Percentiles rank a stretch among this genome's conserved stretches.
These are phyloP conservation scores for Oryza nivara DNA, from an alignment of 176 grass and related monocot genomes.

Conservation along the genomic window DNA sequence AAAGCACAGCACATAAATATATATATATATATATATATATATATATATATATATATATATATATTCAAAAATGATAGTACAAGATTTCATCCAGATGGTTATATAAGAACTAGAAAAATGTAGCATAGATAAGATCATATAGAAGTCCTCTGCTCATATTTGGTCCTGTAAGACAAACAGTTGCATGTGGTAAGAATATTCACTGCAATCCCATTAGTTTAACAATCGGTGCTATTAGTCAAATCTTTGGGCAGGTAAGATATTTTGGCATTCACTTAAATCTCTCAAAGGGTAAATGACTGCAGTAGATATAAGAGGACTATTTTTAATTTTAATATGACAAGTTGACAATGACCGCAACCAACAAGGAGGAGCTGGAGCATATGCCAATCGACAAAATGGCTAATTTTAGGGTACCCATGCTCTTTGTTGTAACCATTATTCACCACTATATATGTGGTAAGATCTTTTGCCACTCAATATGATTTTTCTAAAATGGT, in stretches of 20 bases:
- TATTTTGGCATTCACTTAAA: constrained; percentile 6
- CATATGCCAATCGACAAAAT: background rate
- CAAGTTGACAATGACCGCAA: background rate
- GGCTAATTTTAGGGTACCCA: background rate
- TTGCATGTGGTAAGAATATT: background rate
- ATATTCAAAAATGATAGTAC: background rate
- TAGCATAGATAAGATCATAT: constrained; percentile 10
- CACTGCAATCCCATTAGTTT: background rate
- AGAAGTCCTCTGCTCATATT: background rate
- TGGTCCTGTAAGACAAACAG: background rate
- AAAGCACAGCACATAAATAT: background rate
- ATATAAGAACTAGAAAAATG: constrained; percentile 20
- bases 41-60: constrained; percentile 2
- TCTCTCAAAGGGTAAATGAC: background rate
- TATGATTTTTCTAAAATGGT: too few species aligned
- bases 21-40: background rate
- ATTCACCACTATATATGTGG: background rate
- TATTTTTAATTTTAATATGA: background rate
- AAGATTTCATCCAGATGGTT: background rate
- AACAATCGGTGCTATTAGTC: background rate
- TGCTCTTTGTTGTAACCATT: background rate
- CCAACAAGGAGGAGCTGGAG: background rate
- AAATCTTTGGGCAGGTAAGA: constrained; percentile 15
- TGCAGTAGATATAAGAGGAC: background rate
- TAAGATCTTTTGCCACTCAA: background rate